phyloP scores from a whole-genome alignment of 75 land plant species.

The Adiantum capillusveneris region DNA sequence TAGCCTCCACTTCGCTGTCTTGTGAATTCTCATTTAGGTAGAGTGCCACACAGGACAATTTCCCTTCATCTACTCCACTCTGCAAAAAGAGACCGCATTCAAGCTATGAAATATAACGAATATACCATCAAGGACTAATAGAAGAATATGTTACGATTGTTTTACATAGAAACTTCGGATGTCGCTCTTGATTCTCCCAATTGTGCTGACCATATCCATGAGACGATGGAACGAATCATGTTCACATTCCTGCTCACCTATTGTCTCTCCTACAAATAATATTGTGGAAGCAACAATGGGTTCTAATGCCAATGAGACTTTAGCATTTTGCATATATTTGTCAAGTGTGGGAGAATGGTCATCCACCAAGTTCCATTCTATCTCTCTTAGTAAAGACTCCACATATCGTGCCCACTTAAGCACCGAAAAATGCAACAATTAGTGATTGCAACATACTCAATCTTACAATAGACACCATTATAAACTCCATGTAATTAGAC shows the following conservation, averaged over 20 bases:
- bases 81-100: slow-evolving; percentile 13
- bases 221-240: slow-evolving; percentile 33
- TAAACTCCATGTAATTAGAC: not conserved
- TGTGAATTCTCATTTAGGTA: slow-evolving; percentile 23
- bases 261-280: slow-evolving; percentile 58
- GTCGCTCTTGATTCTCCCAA: slow-evolving; percentile 79
- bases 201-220: slow-evolving; percentile 42
- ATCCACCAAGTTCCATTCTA: slow-evolving; percentile 40
- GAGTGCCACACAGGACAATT: slow-evolving; percentile 44
- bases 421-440: not conserved
- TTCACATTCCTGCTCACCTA: slow-evolving; percentile 38
- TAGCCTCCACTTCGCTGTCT: slow-evolving; percentile 24
- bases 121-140: no score
- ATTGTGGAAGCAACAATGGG: slow-evolving; percentile 63
- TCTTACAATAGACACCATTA: no score
- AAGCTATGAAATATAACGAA: no score
- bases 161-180: slow-evolving; percentile 58
- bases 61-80: slow-evolving; percentile 63
- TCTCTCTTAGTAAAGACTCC: slow-evolving; percentile 54
- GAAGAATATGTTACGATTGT: not conserved
- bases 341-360: slow-evolving; percentile 47
- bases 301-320: slow-evolving; percentile 64
- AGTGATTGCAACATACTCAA: not conserved
- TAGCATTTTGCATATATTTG: slow-evolving; percentile 58
- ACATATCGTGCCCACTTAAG: slow-evolving; percentile 60